phyloP scores from a whole-genome alignment of 306 rosid species.

The Canavalia gladiata region DNA sequence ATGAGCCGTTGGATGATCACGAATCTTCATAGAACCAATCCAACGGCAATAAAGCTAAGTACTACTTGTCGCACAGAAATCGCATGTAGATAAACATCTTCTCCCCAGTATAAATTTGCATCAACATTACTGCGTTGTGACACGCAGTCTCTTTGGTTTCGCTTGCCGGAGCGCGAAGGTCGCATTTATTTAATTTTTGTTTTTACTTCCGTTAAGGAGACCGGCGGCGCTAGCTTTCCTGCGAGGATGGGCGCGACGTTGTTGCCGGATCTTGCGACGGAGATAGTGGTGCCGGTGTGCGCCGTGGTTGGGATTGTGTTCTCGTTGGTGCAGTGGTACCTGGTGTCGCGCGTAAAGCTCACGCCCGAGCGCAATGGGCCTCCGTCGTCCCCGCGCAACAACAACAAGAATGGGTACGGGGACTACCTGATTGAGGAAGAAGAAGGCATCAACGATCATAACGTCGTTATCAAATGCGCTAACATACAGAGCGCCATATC shows the following conservation, averaged over 20 bases:
- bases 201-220: background rate
- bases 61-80: background rate
- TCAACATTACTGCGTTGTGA: background rate
- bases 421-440: conserved; percentile 76
- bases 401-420: conserved; percentile 60
- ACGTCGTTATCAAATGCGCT: conserved; percentile 70
- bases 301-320: conserved; percentile 68
- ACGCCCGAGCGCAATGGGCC: conserved; percentile 58
- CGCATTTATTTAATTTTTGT: background rate
- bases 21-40: background rate
- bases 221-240: conserved; percentile 50
- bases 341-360: conserved; percentile 70
- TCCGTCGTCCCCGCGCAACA: conserved; percentile 36
- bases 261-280: conserved; percentile 62
- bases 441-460: conserved; percentile 72
- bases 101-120: conserved; percentile 45
- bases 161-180: background rate
- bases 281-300: conserved; percentile 65
- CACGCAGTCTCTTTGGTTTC: background rate
- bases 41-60: background rate
- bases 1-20: background rate
- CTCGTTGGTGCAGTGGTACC: conserved; percentile 68
- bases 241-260: conserved; percentile 58
- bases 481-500: conserved; percentile 77
- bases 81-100: background rate